phyloP scores from a whole-genome alignment of 2,329 filamentous ascomycete species.

The Metarhizium brunneum region DNA sequence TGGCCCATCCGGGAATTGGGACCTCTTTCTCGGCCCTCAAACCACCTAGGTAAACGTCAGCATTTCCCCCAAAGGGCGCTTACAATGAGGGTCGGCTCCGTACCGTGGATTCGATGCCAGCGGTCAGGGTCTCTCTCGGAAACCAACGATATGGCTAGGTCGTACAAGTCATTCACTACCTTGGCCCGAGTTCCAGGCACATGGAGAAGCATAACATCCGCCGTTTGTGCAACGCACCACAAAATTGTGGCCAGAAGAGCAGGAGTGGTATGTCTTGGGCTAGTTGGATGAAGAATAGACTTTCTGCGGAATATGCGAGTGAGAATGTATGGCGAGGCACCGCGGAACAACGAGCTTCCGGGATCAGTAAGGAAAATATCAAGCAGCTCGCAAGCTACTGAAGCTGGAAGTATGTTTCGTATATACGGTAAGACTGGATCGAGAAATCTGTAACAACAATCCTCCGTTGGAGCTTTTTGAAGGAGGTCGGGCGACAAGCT shows the following conservation, averaged over 20 bases:
- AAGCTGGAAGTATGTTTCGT: slow-evolving; percentile 26
- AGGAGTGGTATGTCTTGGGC: slow-evolving; percentile 31
- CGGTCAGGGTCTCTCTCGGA: slow-evolving; percentile 26
- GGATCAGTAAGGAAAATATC: slow-evolving; percentile 38
- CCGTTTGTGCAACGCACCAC: slow-evolving; percentile 38
- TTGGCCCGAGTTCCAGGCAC: slow-evolving; percentile 30
- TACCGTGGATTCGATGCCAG: slow-evolving; percentile 25
- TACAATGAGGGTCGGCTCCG: neutral
- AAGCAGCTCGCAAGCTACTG: slow-evolving; percentile 35
- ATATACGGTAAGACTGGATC: slow-evolving; percentile 30
- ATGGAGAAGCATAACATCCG: slow-evolving; percentile 32
- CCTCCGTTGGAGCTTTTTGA: slow-evolving; percentile 17
- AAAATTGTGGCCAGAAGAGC: slow-evolving; percentile 37
- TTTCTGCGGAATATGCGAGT: slow-evolving; percentile 35
- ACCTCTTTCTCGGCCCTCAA: slow-evolving; percentile 22
- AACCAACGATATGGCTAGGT: slow-evolving; percentile 24
- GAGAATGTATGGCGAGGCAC: slow-evolving; percentile 37
- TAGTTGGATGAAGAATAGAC: slow-evolving; percentile 30
- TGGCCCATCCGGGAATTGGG: slow-evolving; percentile 15
- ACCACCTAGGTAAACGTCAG: slow-evolving; percentile 16
- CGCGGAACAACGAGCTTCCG: slow-evolving; percentile 31
- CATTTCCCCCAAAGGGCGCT: neutral
- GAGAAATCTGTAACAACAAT: slow-evolving; percentile 31
- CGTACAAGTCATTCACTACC: slow-evolving; percentile 28
- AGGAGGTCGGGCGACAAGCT: slow-evolving; percentile 13